Evolutionary conservation across 1,284 basidiomycete genomes (phyloP).

Genomic region (Vanrija sp.): DNA sequence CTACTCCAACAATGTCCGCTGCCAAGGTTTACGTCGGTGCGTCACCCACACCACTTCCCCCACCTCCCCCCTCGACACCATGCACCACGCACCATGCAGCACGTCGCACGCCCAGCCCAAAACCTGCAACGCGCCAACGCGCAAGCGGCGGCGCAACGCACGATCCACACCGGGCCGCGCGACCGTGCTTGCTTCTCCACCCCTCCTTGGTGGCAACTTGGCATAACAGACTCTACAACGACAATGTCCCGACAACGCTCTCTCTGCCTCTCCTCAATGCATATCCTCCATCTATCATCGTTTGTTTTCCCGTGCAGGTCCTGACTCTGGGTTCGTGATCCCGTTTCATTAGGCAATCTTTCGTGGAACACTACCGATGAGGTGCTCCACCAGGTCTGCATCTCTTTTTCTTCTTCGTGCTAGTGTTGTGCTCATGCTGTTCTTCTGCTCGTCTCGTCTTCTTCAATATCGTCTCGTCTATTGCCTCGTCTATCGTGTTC

Average conservation of each 20-base stretch:
- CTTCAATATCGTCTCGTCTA: slow-evolving; percentile 15
- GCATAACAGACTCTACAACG: too few species aligned
- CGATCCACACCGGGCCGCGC: too few species aligned
- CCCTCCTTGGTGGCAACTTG: background rate
- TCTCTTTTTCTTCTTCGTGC: slow-evolving; percentile 43
- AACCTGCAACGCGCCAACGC: too few species aligned
- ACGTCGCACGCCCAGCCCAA: background rate
- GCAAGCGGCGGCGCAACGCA: too few species aligned
- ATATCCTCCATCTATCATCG: background rate
- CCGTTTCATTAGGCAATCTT: slow-evolving; percentile 44
- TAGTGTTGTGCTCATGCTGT: slow-evolving; percentile 67
- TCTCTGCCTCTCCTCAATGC: too few species aligned
- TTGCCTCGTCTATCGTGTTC: background rate
- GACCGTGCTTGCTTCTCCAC: background rate
- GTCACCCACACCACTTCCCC: slow-evolving; percentile 1
- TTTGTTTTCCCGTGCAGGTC: background rate
- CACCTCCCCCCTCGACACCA: background rate
- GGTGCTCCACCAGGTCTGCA: slow-evolving; percentile 67
- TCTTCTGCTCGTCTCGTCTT: background rate
- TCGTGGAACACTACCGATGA: slow-evolving; percentile 88
- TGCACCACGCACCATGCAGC: background rate
- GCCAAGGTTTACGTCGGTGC: slow-evolving; percentile 25
- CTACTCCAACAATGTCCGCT: slow-evolving; percentile 17
- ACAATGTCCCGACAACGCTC: too few species aligned
- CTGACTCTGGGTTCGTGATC: background rate